A percentile compares a stretch with the other conserved stretches of the same genome.
phyloP scores from a whole-genome alignment of 257 asterid genomes.

The Coffea canephora region DNA sequence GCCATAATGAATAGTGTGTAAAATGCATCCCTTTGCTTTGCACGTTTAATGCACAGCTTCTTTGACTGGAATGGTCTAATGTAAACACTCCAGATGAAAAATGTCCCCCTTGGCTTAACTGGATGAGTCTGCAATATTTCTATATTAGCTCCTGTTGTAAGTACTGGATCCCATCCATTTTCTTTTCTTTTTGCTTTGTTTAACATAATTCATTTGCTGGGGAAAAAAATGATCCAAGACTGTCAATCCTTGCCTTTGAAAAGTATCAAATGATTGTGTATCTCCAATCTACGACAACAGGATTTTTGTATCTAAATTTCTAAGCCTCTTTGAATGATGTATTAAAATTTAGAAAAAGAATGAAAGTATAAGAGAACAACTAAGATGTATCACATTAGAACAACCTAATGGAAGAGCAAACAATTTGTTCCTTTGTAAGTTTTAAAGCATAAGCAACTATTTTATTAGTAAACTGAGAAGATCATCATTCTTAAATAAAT shows the following conservation, averaged over 20 bases:
- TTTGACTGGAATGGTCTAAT: not conserved
- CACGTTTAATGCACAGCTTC: too few relatives aligned
- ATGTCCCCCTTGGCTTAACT: not conserved
- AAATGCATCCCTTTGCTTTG: too few relatives aligned
- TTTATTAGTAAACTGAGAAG: not conserved
- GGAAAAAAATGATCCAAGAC: not conserved
- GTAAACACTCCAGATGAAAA: not conserved
- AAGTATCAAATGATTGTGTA: not conserved
- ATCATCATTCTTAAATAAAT: not conserved
- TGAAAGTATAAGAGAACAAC: not conserved
- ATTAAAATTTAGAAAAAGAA: not conserved
- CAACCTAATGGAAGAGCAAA: not conserved
- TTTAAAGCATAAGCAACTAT: too few relatives aligned
- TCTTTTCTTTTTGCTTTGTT: not conserved
- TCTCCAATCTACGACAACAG: too few relatives aligned
- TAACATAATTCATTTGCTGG: not conserved
- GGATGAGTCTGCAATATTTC: not conserved
- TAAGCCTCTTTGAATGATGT: too few relatives aligned
- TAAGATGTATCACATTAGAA: not conserved
- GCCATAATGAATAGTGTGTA: not conserved
- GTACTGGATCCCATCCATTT: not conserved
- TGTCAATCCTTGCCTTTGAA: not conserved
- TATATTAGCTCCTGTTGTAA: not conserved
- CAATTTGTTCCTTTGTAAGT: not conserved
- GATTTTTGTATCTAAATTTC: too few relatives aligned